A percentile compares a stretch with the other conserved stretches of the same genome.
These are phyloP conservation scores for Backusella sp. DNA, from an alignment of 192 early-diverging fungal genomes.

Conservation along the genomic window DNA sequence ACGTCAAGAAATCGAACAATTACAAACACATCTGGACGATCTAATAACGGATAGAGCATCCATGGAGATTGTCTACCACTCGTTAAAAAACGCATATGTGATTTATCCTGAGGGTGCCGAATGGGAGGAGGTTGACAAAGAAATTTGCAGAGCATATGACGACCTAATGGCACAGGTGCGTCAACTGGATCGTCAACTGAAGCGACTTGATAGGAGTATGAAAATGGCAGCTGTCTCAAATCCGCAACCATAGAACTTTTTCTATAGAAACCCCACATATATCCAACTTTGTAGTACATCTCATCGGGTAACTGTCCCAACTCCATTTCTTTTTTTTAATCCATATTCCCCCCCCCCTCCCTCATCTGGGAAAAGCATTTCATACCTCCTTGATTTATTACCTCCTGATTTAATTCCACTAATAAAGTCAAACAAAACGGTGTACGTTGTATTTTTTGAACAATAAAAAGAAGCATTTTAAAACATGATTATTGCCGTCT, in stretches of 20 bases:
- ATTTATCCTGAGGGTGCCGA: background rate
- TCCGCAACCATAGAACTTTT: background rate
- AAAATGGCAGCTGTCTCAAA: background rate
- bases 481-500: background rate
- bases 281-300: background rate
- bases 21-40: slow-evolving; percentile 6
- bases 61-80: slow-evolving; percentile 8
- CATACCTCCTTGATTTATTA: no score
- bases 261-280: background rate
- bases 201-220: slow-evolving; percentile 4
- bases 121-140: slow-evolving; percentile 11
- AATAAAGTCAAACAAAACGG: background rate
- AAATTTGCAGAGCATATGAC: slow-evolving; percentile 15
- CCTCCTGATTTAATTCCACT: background rate
- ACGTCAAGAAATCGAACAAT: background rate
- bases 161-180: slow-evolving; percentile 13
- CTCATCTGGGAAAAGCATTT: background rate
- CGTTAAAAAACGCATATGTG: slow-evolving; percentile 7
- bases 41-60: background rate
- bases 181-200: slow-evolving; percentile 6
- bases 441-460: background rate
- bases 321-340: background rate
- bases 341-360: background rate
- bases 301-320: background rate
- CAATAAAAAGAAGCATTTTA: background rate